A percentile compares a stretch with the other conserved stretches of the same genome.
phyloP scores from a whole-genome alignment of 345 rosid species.

The Boechera divaricarpa region DNA sequence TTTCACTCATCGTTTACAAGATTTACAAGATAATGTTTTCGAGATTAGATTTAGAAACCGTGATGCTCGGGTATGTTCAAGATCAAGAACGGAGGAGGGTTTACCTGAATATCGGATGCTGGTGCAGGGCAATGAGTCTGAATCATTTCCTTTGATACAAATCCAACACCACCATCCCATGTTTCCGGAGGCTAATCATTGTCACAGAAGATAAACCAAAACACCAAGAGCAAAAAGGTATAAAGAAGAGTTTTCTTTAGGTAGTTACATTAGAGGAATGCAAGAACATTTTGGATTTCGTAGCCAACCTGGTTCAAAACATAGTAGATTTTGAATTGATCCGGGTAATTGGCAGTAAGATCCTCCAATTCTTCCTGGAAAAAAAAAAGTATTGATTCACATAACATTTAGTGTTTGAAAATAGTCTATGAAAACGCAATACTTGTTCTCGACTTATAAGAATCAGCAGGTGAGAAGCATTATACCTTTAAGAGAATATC shows the following conservation, averaged over 20 bases:
- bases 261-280: neutral
- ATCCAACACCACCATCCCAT: slow-evolving; percentile 95
- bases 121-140: slow-evolving; percentile 84
- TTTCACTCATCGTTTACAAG: neutral
- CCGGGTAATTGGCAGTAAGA: slow-evolving; percentile 69
- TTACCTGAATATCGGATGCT: slow-evolving; percentile 70
- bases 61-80: neutral
- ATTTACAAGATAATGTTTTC: neutral
- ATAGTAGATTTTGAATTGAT: slow-evolving; percentile 71
- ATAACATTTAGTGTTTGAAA: neutral
- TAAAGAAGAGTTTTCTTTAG: neutral
- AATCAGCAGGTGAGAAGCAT: slow-evolving; percentile 8
- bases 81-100: slow-evolving; percentile 6
- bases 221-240: neutral
- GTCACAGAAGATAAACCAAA: neutral
- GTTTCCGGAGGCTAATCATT: slow-evolving; percentile 78
- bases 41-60: neutral
- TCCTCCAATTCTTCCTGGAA: slow-evolving; percentile 84
- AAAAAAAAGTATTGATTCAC: neutral
- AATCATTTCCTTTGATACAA: slow-evolving; percentile 91
- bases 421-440: neutral
- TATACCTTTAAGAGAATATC: slow-evolving; percentile 95
- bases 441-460: neutral
- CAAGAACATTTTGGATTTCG: neutral
- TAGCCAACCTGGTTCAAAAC: slow-evolving; percentile 91